Conservation (phyloP, 2,329 filamentous ascomycete genomes). For the Aureobasidium lini region DNA sequence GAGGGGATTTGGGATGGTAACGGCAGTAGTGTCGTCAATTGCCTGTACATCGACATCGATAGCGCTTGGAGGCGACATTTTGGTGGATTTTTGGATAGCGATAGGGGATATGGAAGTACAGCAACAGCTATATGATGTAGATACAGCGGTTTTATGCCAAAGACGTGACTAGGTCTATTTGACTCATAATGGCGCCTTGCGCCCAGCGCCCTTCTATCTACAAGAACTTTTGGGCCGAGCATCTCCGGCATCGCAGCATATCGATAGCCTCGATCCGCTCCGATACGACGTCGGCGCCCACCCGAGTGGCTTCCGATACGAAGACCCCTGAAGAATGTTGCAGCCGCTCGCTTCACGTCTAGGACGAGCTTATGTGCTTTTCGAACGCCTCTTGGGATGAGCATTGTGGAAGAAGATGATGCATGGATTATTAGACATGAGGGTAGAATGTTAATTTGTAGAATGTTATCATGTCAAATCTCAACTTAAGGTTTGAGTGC, state of each 20-base stretch:
- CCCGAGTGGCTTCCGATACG: not conserved
- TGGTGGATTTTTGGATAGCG: not conserved
- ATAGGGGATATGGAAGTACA: not conserved
- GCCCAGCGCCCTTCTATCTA: conserved; percentile 1
- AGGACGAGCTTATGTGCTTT: no score
- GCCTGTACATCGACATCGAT: conserved; percentile 12
- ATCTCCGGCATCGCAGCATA: conserved; percentile 8
- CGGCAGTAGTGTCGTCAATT: conserved; percentile 22
- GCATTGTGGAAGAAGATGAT: no score
- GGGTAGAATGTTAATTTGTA: no score
- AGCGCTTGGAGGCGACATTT: conserved; percentile 9
- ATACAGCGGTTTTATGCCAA: not conserved
- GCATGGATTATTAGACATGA: no score
- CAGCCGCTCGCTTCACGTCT: no score
- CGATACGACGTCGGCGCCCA: conserved; percentile 5
- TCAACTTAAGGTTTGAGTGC: no score
- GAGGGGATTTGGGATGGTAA: conserved; percentile 44
- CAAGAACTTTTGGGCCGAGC: not conserved
- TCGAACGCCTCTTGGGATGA: no score
- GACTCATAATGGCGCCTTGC: conserved; percentile 1
- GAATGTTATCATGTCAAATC: no score
- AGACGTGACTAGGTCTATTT: not conserved
- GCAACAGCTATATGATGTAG: not conserved
- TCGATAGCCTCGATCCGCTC: not conserved
- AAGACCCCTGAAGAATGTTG: no score